Evolutionary conservation across 2,329 filamentous ascomycete species (phyloP).

Genomic region (Scedosporium boydii): DNA sequence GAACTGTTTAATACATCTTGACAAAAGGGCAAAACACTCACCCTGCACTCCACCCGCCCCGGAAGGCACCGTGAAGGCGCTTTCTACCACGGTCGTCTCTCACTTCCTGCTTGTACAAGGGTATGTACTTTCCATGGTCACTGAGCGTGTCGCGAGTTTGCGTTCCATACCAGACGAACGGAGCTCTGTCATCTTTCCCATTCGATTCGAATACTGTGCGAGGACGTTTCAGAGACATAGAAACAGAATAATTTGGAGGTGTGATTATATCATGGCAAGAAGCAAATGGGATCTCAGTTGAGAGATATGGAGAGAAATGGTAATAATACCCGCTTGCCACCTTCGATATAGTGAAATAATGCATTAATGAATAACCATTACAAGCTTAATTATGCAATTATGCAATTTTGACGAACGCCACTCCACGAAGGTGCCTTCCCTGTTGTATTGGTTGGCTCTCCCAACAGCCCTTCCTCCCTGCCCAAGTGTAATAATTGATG

Average conservation of each 20-base stretch:
- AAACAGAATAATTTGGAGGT: conserved; percentile 8
- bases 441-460: too few species aligned
- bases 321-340: too few species aligned
- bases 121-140: conserved; percentile 87
- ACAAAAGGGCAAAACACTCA: conserved; percentile 21
- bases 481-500: too few species aligned
- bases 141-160: conserved; percentile 72
- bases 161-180: conserved; percentile 75
- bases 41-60: conserved; percentile 93
- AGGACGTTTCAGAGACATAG: conserved; percentile 72
- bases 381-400: too few species aligned
- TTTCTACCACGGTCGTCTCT: conserved; percentile 86
- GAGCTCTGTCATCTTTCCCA: conserved; percentile 54
- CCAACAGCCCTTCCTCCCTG: too few species aligned
- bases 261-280: not conserved
- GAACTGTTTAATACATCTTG: too few species aligned
- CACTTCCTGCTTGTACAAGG: conserved; percentile 97
- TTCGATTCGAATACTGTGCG: conserved; percentile 72
- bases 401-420: too few species aligned
- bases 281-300: not conserved
- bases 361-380: too few species aligned
- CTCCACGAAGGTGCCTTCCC: too few species aligned
- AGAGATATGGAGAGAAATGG: too few species aligned
- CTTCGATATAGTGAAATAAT: too few species aligned
- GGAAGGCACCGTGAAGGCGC: conserved; percentile 90